phyloP scores from a whole-genome alignment of 1,139 yeast genomes.

The Kodamaea sp. region DNA sequence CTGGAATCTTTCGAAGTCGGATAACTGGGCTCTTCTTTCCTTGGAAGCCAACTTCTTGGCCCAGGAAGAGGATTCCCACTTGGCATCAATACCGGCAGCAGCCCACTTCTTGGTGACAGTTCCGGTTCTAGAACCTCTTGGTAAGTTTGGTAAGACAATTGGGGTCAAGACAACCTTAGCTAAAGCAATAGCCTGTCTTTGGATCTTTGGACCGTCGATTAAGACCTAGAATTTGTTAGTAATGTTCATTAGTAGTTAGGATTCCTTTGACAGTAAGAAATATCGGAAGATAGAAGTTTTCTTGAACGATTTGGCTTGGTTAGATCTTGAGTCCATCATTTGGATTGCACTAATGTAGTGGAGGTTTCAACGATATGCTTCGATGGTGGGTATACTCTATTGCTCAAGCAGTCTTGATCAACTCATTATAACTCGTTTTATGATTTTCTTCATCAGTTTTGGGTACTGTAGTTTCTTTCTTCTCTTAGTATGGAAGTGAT shows the following conservation, averaged over 20 bases:
- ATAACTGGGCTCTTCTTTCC: constrained; percentile 86
- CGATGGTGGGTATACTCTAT: too few species aligned
- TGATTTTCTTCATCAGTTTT: too few species aligned
- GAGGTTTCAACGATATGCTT: too few species aligned
- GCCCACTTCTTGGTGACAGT: constrained; percentile 91
- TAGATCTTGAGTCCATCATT: too few species aligned
- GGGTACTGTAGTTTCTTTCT: too few species aligned
- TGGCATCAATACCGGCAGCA: constrained; percentile 82
- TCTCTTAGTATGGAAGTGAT: too few species aligned
- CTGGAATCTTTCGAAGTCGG: constrained; percentile 99
- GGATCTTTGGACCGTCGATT: constrained; percentile 94
- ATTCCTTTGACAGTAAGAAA: too few species aligned
- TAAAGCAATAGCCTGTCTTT: constrained; percentile 89
- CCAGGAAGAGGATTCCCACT: constrained; percentile 95
- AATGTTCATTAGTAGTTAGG: constrained; percentile 53
- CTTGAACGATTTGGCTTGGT: too few species aligned
- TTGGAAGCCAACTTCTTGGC: constrained; percentile 97
- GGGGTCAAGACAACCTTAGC: constrained; percentile 92
- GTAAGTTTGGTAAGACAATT: constrained; percentile 76
- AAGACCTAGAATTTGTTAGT: constrained; percentile 39
- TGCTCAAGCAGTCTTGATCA: too few species aligned
- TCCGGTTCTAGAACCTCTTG: constrained; percentile 93
- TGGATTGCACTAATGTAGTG: too few species aligned
- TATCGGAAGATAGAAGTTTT: too few species aligned
- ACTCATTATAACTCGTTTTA: too few species aligned